Evolutionary conservation across 2,329 filamentous ascomycete genomes (phyloP).

Genomic region (Alternaria tenuissima): DNA sequence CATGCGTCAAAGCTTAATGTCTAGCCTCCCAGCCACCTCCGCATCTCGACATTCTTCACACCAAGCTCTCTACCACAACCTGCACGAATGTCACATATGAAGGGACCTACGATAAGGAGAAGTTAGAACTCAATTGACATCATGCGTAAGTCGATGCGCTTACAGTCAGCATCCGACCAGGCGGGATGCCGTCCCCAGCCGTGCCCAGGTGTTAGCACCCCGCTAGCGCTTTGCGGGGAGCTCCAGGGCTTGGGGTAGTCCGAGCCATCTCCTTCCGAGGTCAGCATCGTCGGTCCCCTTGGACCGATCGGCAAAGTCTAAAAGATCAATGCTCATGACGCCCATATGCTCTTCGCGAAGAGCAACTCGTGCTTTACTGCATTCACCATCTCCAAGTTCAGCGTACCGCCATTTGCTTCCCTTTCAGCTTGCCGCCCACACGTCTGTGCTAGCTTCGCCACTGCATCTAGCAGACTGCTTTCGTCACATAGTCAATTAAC

Average conservation of each 20-base stretch:
- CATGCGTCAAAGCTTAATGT: not conserved
- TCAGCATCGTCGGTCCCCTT: constrained; percentile 13
- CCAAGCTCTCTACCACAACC: not conserved
- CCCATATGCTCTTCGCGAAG: not conserved
- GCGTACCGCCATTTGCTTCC: not conserved
- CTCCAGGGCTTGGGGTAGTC: constrained; percentile 4
- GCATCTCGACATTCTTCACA: too few species aligned
- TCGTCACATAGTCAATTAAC: not conserved
- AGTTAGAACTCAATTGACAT: not conserved
- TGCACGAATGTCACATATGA: not conserved
- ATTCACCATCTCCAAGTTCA: not conserved
- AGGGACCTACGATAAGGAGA: not conserved
- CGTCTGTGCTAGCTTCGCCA: not conserved
- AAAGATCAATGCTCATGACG: constrained; percentile 1
- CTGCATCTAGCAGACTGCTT: not conserved
- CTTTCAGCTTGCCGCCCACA: not conserved
- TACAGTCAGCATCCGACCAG: not conserved
- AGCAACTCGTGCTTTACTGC: not conserved
- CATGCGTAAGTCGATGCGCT: not conserved
- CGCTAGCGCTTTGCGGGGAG: constrained; percentile 15
- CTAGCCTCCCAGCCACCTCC: not conserved
- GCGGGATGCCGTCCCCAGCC: not conserved
- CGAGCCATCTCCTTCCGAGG: constrained; percentile 14
- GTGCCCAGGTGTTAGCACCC: constrained; percentile 9
- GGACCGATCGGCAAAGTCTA: constrained; percentile 9